Base-by-base conservation (phyloP, 2,329 filamentous ascomycete species). In the Zasmidium cellare region DNA sequence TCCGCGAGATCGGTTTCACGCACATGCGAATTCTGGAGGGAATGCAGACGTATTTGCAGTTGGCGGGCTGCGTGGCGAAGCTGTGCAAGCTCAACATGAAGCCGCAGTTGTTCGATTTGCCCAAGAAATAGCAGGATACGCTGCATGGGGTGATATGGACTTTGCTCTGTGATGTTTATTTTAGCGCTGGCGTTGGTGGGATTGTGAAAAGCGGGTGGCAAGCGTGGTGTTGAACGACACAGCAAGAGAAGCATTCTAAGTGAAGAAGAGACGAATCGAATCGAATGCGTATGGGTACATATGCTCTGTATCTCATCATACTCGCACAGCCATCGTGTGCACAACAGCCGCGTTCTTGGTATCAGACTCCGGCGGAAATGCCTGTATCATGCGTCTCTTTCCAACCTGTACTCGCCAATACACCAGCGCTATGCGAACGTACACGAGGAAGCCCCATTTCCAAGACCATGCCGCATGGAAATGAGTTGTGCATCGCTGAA, bases 11-110 rank as follows among this genome's bases (percentile, higher is more conserved):
- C 75, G 94, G 94, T 53, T 97, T 97, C 76, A 96, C 94, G 2
- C 94, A 99, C 73, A 99, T 99, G 94, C 92, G 96, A 74, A 93
- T 99, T 56, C 80, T 99, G n/a, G 94, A 99, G 72, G 94, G 94
- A 25, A 91, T 99, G 22, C 93, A 97, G 77, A 97, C 93, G 7
- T 83, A 97, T 62, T 82, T 99, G 58, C 94, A 99, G 76, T 82
- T 99, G 47, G 96, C 91, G 71, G 94, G 93, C 11, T 97, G 93
- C 72, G 83, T 99, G 20, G 92, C 91, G 16, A 87, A 93, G 68
- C 80, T 99, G 56, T 94, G 91, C 78, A 96, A 89, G 80, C 87
- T 97, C 74, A 97, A 97, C 75, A 97, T 99, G 93, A 90, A 96
- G 70, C 89, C 91, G 2, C 87, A 89, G 72, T 83, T 89, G 60